Evolutionary conservation across 805 yeast species (phyloP).

Genomic region (Schwanniomyces sp.): DNA sequence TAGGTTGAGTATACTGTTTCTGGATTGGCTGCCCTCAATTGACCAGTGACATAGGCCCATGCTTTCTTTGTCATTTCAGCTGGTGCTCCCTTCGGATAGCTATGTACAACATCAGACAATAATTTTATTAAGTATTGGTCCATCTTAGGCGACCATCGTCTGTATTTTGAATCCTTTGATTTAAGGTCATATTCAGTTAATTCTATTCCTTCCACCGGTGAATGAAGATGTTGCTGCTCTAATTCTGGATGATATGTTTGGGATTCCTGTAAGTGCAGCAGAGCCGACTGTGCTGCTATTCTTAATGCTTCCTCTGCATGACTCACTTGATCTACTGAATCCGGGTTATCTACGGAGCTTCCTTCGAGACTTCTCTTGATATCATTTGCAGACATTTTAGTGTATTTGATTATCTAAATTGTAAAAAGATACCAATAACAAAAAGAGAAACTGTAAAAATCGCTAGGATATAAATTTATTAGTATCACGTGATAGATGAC

Average conservation of each 20-base stretch:
- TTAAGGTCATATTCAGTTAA: constrained; percentile 31
- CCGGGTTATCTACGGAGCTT: neutral
- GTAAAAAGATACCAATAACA: constrained; percentile 4
- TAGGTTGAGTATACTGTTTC: constrained; percentile 41
- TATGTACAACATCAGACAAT: constrained; percentile 36
- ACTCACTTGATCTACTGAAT: constrained; percentile 9
- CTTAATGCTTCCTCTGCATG: constrained; percentile 21
- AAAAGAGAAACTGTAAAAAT: neutral
- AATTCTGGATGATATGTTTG: constrained; percentile 11
- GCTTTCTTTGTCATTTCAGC: constrained; percentile 36
- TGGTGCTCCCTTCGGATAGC: constrained; percentile 27
- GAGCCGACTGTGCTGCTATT: constrained; percentile 16
- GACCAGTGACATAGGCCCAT: constrained; percentile 38
- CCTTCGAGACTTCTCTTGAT: constrained; percentile 5
- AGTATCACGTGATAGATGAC: neutral
- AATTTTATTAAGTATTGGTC: constrained; percentile 32
- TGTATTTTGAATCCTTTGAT: constrained; percentile 34
- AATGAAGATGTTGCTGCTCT: constrained; percentile 9
- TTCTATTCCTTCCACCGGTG: constrained; percentile 13
- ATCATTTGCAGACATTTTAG: constrained; percentile 5
- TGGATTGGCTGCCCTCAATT: constrained; percentile 35
- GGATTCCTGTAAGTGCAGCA: constrained; percentile 12
- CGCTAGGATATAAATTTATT: neutral
- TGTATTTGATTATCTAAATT: constrained; percentile 8
- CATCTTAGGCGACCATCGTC: constrained; percentile 40